phyloP scores from a whole-genome alignment of 805 yeast genomes.

The Lipomyces spencermartinsiae region DNA sequence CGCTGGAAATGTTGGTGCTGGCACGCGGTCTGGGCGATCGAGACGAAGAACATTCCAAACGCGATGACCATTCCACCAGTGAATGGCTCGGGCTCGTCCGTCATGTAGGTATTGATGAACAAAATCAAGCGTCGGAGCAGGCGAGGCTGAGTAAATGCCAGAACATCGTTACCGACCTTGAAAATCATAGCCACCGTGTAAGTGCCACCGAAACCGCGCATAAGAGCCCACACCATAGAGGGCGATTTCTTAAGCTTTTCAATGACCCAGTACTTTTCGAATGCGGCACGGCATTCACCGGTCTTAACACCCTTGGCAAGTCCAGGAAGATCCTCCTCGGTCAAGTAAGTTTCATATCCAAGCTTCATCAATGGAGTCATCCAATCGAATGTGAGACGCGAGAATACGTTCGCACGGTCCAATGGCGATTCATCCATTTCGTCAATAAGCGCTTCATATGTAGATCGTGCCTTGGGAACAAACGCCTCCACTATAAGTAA shows the following conservation, averaged over 20 bases:
- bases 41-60: slow-evolving; percentile 64
- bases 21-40: slow-evolving; percentile 64
- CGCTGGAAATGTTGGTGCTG: slow-evolving; percentile 69
- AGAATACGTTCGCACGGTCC: slow-evolving; percentile 71
- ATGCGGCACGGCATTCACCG: slow-evolving; percentile 53
- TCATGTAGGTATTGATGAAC: slow-evolving; percentile 59
- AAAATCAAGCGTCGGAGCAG: slow-evolving; percentile 68
- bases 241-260: slow-evolving; percentile 54
- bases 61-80: slow-evolving; percentile 70
- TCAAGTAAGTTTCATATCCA: slow-evolving; percentile 67
- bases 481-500: slow-evolving; percentile 54
- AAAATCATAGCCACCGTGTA: slow-evolving; percentile 73
- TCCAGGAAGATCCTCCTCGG: slow-evolving; percentile 71
- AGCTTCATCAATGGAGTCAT: slow-evolving; percentile 82
- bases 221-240: slow-evolving; percentile 66
- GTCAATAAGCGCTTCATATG: slow-evolving; percentile 45
- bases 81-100: slow-evolving; percentile 52
- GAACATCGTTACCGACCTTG: slow-evolving; percentile 74
- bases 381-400: slow-evolving; percentile 85
- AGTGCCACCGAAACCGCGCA: slow-evolving; percentile 75
- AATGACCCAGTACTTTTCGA: slow-evolving; percentile 65
- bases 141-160: slow-evolving; percentile 90
- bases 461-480: slow-evolving; percentile 48
- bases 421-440: slow-evolving; percentile 51
- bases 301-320: slow-evolving; percentile 74